Percentiles rank a stretch among this genome's conserved stretches.
Conservation (phyloP, 2,329 filamentous ascomycete genomes). For the Diaporthe sp. region DNA sequence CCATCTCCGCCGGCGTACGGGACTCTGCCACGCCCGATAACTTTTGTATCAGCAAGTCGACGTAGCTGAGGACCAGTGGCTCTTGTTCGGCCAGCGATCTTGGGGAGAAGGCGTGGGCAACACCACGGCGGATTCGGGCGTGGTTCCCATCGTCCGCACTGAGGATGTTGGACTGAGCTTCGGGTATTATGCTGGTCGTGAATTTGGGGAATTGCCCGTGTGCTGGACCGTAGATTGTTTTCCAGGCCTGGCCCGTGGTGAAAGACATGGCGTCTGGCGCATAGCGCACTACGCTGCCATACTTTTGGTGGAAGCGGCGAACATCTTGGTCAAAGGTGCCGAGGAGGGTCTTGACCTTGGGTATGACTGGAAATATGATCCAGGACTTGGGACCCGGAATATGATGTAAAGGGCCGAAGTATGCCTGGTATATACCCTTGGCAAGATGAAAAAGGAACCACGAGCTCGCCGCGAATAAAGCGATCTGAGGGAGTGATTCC, state of each 20-base stretch:
- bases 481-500: neutral
- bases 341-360: neutral
- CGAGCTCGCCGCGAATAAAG: neutral
- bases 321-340: constrained; percentile 14
- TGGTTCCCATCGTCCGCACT: constrained; percentile 35
- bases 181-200: constrained; percentile 42
- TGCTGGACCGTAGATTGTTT: constrained; percentile 17
- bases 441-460: neutral
- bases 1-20: constrained; percentile 41
- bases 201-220: constrained; percentile 42
- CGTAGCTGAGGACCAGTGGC: constrained; percentile 41
- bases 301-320: constrained; percentile 25
- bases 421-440: neutral
- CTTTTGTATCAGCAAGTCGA: constrained; percentile 40
- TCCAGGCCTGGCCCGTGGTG: constrained; percentile 31
- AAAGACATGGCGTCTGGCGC: constrained; percentile 16
- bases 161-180: neutral
- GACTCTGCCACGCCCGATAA: constrained; percentile 36
- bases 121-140: constrained; percentile 43
- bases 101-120: constrained; percentile 47
- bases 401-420: neutral
- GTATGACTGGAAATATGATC: neutral
- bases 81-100: constrained; percentile 46
- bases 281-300: constrained; percentile 29
- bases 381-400: constrained; percentile 1